Conservation (phyloP, 2,329 filamentous ascomycete species). For the Aspergillus carbonarius region DNA sequence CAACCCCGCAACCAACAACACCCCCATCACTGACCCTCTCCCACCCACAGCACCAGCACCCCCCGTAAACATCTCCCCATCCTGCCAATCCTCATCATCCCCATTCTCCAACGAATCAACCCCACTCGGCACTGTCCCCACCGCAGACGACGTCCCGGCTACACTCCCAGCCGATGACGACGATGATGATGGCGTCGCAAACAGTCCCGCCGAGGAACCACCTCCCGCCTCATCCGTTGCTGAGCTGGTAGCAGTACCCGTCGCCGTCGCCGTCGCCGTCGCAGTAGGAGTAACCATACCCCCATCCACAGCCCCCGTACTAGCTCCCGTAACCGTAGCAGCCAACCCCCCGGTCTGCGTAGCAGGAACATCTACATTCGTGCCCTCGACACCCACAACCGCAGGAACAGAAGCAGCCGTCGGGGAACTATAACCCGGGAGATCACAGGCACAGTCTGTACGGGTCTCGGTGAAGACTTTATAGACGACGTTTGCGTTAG, state of each 20-base stretch:
- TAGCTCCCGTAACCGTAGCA: neutral
- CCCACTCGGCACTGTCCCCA: neutral
- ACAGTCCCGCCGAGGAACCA: neutral
- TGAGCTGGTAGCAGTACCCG: too few relatives aligned
- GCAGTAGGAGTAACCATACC: neutral
- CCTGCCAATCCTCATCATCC: neutral
- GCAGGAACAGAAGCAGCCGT: neutral
- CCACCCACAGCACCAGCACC: neutral
- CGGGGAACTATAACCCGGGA: neutral
- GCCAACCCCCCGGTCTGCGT: neutral
- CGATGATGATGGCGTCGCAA: neutral
- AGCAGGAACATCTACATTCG: neutral
- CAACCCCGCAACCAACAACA: neutral
- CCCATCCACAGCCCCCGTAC: neutral
- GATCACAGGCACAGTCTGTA: neutral
- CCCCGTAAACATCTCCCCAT: neutral
- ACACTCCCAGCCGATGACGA: neutral
- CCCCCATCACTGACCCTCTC: neutral
- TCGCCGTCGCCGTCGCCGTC: neutral
- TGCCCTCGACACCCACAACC: neutral
- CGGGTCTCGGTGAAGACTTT: neutral
- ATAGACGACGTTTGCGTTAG: neutral
- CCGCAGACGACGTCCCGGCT: neutral
- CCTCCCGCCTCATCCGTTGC: too few relatives aligned
- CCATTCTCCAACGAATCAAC: neutral